Conservation (phyloP, 176 grass and related monocot genomes). For the Juncus effusus region DNA sequence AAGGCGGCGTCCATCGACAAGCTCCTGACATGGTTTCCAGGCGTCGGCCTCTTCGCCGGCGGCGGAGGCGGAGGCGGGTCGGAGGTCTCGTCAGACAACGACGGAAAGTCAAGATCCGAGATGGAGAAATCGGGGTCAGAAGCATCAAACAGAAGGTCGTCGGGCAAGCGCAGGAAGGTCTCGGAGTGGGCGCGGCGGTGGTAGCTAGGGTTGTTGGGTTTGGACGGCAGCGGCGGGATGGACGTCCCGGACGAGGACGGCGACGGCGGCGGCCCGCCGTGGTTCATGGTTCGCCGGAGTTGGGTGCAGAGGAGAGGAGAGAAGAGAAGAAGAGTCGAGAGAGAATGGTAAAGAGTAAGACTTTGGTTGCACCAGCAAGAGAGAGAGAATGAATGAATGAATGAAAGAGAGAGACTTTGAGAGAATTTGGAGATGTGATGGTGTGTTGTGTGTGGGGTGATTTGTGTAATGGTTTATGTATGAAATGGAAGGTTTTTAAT, state of each 20-base stretch:
- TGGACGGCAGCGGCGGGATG: conserved; percentile 20
- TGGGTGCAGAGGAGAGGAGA: background rate
- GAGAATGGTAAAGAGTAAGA: background rate
- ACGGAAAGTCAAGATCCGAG: conserved; percentile 93
- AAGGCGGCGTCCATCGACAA: conserved; percentile 87
- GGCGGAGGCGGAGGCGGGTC: conserved; percentile 34
- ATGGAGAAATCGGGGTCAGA: conserved; percentile 75
- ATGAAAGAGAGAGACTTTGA: background rate
- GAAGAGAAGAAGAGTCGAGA: background rate
- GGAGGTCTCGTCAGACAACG: conserved; percentile 73
- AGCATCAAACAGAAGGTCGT: conserved; percentile 71
- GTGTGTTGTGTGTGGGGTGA: background rate
- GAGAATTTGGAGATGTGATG: background rate
- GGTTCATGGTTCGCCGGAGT: conserved; percentile 21
- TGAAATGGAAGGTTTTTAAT: no score
- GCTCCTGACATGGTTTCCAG: conserved; percentile 54
- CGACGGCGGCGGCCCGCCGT: conserved; percentile 40
- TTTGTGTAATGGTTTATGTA: background rate
- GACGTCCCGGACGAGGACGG: conserved; percentile 19
- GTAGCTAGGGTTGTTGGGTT: conserved; percentile 7
- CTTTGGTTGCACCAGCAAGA: conserved; percentile 15
- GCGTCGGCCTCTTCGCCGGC: conserved; percentile 13
- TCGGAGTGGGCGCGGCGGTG: conserved; percentile 88
- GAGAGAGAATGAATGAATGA: background rate
- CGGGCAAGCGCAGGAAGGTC: conserved; percentile 80